phyloP scores from a whole-genome alignment of 2,329 filamentous ascomycete genomes.

The Hymenoscyphus occultus region DNA sequence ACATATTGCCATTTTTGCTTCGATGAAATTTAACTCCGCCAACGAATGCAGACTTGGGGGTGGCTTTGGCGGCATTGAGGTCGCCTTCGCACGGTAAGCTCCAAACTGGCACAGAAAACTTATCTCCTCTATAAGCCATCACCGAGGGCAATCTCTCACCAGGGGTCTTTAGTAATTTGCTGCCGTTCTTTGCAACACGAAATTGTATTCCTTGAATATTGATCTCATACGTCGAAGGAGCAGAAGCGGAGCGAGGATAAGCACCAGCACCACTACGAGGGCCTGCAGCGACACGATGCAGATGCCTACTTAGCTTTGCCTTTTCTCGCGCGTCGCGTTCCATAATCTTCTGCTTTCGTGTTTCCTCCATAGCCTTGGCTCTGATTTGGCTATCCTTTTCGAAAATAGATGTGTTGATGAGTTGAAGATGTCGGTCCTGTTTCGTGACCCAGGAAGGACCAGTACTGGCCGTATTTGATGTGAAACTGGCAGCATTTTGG shows the following conservation, averaged over 20 bases:
- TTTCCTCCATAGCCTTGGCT: conserved; percentile 69
- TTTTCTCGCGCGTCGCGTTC: conserved; percentile 57
- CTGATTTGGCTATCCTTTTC: conserved; percentile 69
- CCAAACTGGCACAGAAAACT: conserved; percentile 15
- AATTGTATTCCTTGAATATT: conserved; percentile 71
- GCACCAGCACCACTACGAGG: conserved; percentile 18
- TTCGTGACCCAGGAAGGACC: conserved; percentile 64
- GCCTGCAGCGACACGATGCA: conserved; percentile 38
- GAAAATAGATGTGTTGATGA: conserved; percentile 78
- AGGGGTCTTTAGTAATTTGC: conserved; percentile 72
- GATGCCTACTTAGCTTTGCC: conserved; percentile 50
- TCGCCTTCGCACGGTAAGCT: conserved; percentile 49
- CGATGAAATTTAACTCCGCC: conserved; percentile 80
- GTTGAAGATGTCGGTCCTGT: conserved; percentile 72
- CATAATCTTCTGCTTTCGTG: conserved; percentile 54
- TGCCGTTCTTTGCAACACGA: conserved; percentile 70
- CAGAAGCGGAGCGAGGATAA: conserved; percentile 31
- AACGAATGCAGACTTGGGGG: conserved; percentile 70
- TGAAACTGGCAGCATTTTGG: conserved; percentile 16
- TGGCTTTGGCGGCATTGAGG: conserved; percentile 58
- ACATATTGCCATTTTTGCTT: conserved; percentile 84
- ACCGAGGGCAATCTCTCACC: conserved; percentile 49
- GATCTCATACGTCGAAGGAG: conserved; percentile 56
- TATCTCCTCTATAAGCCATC: conserved; percentile 13
- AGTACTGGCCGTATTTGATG: conserved; percentile 26